phyloP scores from a whole-genome alignment of 306 rosid genomes.

The Vigna hirtella region DNA sequence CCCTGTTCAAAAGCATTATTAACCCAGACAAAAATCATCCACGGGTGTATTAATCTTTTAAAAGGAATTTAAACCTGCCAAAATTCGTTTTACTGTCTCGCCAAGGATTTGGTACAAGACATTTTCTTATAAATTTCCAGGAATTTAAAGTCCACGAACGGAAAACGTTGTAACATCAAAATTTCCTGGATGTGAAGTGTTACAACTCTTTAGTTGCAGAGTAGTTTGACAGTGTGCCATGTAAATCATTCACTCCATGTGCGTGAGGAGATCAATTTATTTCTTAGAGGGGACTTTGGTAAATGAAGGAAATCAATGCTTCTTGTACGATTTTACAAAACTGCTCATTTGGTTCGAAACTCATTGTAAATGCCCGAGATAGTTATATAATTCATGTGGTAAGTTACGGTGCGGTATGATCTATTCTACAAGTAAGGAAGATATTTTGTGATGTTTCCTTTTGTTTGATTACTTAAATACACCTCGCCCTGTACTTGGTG shows the following conservation, averaged over 20 bases:
- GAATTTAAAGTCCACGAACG: no score
- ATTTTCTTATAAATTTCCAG: no score
- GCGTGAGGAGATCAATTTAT: not conserved
- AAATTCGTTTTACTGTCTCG: not conserved
- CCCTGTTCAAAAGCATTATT: not conserved
- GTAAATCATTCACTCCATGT: not conserved
- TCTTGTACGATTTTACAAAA: not conserved
- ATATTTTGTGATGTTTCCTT: not conserved
- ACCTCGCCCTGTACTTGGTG: not conserved
- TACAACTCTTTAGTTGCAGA: no score
- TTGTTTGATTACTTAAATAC: constrained; percentile 8
- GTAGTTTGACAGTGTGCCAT: no score
- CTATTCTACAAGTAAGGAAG: not conserved
- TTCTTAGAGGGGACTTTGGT: not conserved
- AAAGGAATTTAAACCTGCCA: not conserved
- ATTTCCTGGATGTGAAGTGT: not conserved
- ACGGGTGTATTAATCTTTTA: not conserved
- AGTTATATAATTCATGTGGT: not conserved
- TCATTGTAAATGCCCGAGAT: not conserved
- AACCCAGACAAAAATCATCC: not conserved
- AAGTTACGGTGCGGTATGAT: not conserved
- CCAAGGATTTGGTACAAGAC: not conserved
- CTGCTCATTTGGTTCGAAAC: constrained; percentile 1
- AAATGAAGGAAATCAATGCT: not conserved
- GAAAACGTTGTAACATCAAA: not conserved